These are phyloP conservation scores for Alternaria longipes DNA, from an alignment of 2,329 filamentous ascomycete genomes.

Conservation along the genomic window DNA sequence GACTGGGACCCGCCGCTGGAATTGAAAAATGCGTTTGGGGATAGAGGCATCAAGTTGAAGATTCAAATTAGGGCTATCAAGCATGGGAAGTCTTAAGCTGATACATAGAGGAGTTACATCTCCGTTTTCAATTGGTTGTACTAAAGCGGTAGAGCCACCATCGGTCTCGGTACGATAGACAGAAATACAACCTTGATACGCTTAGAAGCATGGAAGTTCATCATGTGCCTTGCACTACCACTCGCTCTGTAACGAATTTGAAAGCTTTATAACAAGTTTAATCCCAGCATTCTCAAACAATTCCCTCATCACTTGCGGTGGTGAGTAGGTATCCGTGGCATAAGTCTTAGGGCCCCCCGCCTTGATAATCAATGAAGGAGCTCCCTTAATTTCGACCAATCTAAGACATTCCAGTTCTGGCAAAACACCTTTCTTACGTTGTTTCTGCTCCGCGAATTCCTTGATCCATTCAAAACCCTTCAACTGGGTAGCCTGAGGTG, in stretches of 20 bases:
- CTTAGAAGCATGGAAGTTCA: background rate
- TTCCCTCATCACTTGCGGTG: background rate
- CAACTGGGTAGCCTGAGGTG: background rate
- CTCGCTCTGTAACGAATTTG: background rate
- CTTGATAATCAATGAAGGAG: too few relatives aligned
- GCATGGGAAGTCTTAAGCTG: too few relatives aligned
- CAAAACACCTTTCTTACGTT: background rate
- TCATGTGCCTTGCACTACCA: too few relatives aligned
- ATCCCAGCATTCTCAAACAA: background rate
- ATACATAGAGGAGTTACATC: too few relatives aligned
- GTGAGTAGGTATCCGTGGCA: background rate
- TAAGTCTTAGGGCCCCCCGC: background rate
- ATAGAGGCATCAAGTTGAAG: background rate
- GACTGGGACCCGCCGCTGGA: background rate
- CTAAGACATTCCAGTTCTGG: background rate
- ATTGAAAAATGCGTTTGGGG: background rate
- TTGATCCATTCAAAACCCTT: background rate
- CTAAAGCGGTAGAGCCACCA: too few relatives aligned
- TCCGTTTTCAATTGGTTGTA: too few relatives aligned
- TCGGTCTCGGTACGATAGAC: too few relatives aligned
- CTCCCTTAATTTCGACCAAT: background rate
- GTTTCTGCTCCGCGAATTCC: background rate
- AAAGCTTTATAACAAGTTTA: background rate
- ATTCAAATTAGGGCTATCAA: background rate
- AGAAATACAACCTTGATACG: background rate